Conservation (phyloP, 2,329 filamentous ascomycete genomes). For the Verticillium nubilum region DNA sequence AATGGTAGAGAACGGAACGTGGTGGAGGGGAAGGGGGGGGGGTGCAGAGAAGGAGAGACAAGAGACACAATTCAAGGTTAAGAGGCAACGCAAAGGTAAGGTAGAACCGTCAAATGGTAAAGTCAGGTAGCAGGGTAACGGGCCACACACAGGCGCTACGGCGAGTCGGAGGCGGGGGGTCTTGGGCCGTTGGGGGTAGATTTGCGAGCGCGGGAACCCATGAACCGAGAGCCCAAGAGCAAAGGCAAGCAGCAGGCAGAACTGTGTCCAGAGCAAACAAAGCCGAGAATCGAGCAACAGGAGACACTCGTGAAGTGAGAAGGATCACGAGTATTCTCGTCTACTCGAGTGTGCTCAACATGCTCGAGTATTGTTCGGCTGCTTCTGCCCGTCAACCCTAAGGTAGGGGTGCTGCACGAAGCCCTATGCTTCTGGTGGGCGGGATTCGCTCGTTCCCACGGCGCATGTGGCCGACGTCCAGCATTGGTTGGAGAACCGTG, state of each 20-base stretch:
- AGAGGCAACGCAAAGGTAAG: background rate
- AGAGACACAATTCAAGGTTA: background rate
- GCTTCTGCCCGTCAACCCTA: slow-evolving; percentile 1
- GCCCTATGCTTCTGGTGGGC: background rate
- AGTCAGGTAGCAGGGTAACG: background rate
- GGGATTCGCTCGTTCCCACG: background rate
- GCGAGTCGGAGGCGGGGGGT: background rate
- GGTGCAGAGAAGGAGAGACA: background rate
- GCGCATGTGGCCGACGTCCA: background rate
- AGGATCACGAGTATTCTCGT: background rate
- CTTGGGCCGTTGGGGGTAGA: background rate
- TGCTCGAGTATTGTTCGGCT: background rate
- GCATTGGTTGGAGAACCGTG: background rate
- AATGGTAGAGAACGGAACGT: background rate
- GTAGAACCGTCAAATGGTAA: background rate
- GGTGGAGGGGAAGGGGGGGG: background rate
- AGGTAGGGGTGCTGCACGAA: slow-evolving; percentile 1
- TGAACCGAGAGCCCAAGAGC: background rate
- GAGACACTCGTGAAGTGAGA: background rate
- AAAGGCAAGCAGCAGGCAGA: background rate
- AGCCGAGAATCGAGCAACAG: background rate
- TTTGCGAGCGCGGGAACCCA: background rate
- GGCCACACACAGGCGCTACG: background rate
- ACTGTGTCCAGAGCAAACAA: too few relatives aligned
- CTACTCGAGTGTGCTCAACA: background rate